Base-by-base conservation (phyloP, 129 eudicot species). In the Pulicaria dysenterica region DNA sequence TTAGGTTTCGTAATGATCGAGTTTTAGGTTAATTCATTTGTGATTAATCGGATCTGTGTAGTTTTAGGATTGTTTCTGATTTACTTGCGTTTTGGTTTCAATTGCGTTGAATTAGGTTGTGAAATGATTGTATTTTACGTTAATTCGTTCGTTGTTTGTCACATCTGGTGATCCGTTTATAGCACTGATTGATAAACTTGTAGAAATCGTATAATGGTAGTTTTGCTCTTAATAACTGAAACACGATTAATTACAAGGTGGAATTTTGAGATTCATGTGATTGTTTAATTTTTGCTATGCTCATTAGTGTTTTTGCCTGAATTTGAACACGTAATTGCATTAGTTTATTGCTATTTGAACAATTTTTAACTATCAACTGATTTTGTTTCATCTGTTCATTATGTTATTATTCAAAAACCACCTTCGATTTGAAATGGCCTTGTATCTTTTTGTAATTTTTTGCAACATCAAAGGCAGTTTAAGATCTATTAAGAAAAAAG, bases 51-150 rank as follows among this genome's bases (percentile, higher is more conserved):
- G 16, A 9, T n/a, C 13, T 10, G 56, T 2, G 61, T 37, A 16
- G 34, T 19, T 9, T 19, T 8, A 34, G 6, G 4, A 31, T 34
- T 7, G 5, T 34, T 60, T n/a, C 34, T 2, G 9, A 8, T 2
- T 38, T 60, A 7, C 3, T n/a, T 38, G 42, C n/a, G 36, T 19
- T 57, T 24, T 24, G 1, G 17, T 42, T 71, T 43, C 45, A 2
- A 36, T 71, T 15, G 56, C 3, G 44, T 43, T 31, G 42, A 64
- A 44, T 43, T 39, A 62, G 19, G 46, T 60, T 58, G 69, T 47
- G 24, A 44, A 58, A 47, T 38, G 6, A 1, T 47, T 58, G 1
- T 9, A 1, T 19, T 3, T 61, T 62, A 0, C 6, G 54, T 24
- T 34, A 14, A 41, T 70, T 11, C 6, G 34, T 41, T 40, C 10